Base-by-base conservation (phyloP, 768 basidiomycete species). In the Russula griseocarnosa region DNA sequence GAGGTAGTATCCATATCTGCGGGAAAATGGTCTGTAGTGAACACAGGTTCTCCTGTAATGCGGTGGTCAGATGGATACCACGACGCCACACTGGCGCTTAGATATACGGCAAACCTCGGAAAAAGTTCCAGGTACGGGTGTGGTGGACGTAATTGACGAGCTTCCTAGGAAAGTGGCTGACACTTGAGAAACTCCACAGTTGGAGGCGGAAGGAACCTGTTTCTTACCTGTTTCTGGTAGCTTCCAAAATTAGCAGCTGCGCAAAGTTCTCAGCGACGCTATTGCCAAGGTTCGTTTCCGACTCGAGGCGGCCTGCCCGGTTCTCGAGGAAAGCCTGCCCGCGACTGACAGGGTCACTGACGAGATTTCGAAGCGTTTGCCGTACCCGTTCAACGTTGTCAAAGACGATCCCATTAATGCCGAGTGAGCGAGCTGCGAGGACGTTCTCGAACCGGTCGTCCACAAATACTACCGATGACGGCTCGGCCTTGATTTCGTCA, bases 391-490 rank as follows among this genome's bases (percentile, higher is more conserved):
- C 71, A 10, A 72, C 69, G 32, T 76, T 70, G 55, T 83, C 79
- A 51, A 82, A 83, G 28, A 84, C 74, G 65, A 86, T 78, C 4
- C 84, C 84, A 46, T 79, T 75, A 53, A 85, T 74, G 10, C 85
- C 85, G 10, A 85, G 73, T 0, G 83, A 84, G 5, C 81, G 79
- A 10, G 84, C 84, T 2, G 82, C 77, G 9, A 84, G 68, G 5
- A 86, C 81, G 62, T 86, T 85, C 67, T 85, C 85, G 13, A 76
- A 74, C 62, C 83, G 82, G 73, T 85, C 84, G 57, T 86, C 85
- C 11, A 86, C 79, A 67, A 85, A 85, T 34, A 84, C 80, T 0
- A 79, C 78, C 1, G 71, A 74, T 2, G 67, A 68, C 2, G 84
- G 83, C 54, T 84, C 80, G 7, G 78, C 69, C 16, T 76, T 76